Base-by-base conservation (phyloP, 257 asterid genomes). In the Solanum clarkiae region DNA sequence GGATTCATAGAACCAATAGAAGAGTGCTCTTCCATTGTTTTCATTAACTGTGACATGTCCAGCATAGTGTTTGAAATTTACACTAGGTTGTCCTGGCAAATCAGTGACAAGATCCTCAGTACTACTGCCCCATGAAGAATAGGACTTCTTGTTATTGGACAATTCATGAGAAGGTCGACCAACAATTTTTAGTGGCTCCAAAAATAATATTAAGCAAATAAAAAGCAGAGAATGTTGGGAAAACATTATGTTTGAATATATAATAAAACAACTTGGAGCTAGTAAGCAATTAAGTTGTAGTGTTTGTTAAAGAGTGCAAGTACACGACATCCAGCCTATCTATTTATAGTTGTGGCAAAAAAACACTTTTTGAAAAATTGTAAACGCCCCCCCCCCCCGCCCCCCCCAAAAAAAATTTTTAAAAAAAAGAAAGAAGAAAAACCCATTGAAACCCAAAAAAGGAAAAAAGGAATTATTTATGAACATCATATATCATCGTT, bases 1-100 rank as follows among this genome's bases (percentile, higher is more conserved):
- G 85, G 95, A 94, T 90, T 96, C 98, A 54, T 91, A 93, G 87
- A 96, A 94, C 99, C 99, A 96, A 88, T 95, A 95, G 84, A 95
- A 95, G 32, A 95, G 95, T 59, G 95, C 90, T 84, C 98, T 91
- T 84, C 95, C 98, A 8, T 91, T 89, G 16, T 84, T 86, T 84
- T 94, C 91, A 79, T 93, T 89, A 1, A 95, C 97, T 1, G 92
- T 93, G 74, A 93, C 92, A 85, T 90, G 87, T 0, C 98, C 98
- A 17, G 98, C 92, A 85, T 93, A 94, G 79, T 96, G 99, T 81
- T 65, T 80, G 85, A 96, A 96, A 84, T 86, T 71, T 7, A 91
- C 95, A 14, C 42, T 62, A 15, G 98, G 98, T 87, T 94, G 97
- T 53, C 98, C 98, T 4, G 97, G 98, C 86, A 96, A 94, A 85